A percentile compares a stretch with the other conserved stretches of the same genome.
Conservation (phyloP, 2,329 filamentous ascomycete species). For the Epichloe sylvatica region DNA sequence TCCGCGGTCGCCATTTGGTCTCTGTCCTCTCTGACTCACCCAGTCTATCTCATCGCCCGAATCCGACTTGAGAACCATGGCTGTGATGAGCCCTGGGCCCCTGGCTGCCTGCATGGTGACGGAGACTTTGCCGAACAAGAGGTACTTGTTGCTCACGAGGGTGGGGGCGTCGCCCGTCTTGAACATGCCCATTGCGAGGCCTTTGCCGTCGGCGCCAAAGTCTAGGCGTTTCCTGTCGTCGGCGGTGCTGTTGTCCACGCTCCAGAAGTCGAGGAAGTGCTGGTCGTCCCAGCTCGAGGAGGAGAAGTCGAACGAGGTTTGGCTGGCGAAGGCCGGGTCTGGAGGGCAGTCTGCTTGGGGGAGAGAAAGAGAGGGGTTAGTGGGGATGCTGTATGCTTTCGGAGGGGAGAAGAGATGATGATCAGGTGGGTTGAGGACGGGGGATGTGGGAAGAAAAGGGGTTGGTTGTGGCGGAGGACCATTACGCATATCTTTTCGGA, state of each 20-base stretch:
- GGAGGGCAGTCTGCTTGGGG: conserved; percentile 36
- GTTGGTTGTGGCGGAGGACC: not conserved
- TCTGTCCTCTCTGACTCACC: conserved; percentile 8
- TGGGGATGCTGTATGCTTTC: not conserved
- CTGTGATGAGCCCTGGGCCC: conserved; percentile 63
- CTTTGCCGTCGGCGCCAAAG: conserved; percentile 15
- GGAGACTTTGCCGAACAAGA: conserved; percentile 70
- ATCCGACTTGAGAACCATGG: conserved; percentile 63
- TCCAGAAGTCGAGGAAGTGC: conserved; percentile 16
- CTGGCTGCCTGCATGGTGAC: conserved; percentile 56
- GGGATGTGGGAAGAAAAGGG: not conserved
- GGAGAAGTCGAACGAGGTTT: conserved; percentile 44
- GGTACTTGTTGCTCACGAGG: conserved; percentile 59
- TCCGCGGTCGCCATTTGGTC: not conserved
- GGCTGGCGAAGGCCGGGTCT: conserved; percentile 51
- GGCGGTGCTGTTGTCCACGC: conserved; percentile 19
- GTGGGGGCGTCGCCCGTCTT: conserved; percentile 42
- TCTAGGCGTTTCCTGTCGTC: conserved; percentile 14
- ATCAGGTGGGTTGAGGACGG: not conserved
- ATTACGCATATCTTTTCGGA: conserved; percentile 14
- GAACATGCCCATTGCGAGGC: conserved; percentile 38
- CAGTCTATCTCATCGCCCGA: conserved; percentile 57
- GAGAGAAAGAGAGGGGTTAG: not conserved
- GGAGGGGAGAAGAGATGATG: not conserved
- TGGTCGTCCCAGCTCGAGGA: conserved; percentile 34